phyloP scores from a whole-genome alignment of 2,329 filamentous ascomycete genomes.

The Venturia asperata region DNA sequence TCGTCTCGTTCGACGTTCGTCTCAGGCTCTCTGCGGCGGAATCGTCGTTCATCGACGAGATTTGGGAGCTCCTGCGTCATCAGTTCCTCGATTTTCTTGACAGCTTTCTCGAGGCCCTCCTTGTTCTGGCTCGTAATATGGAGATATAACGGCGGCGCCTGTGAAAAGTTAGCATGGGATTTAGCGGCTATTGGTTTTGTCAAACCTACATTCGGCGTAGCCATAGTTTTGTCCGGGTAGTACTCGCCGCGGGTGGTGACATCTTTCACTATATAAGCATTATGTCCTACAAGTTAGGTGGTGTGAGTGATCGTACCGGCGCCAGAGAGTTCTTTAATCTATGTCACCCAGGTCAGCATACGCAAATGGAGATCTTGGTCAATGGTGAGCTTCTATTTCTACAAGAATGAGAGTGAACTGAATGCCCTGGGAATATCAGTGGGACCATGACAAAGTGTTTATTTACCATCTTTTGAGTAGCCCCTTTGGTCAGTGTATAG shows the following conservation, averaged over 20 bases:
- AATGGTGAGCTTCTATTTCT: constrained; percentile 40
- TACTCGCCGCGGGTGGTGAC: constrained; percentile 96
- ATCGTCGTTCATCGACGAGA: constrained; percentile 87
- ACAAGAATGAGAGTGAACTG: constrained; percentile 23
- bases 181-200: background rate
- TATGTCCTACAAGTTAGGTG: constrained; percentile 31
- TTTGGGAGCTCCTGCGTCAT: constrained; percentile 96
- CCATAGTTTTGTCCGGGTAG: constrained; percentile 96
- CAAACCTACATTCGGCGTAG: constrained; percentile 73
- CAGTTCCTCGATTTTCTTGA: constrained; percentile 83
- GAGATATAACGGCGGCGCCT: constrained; percentile 91
- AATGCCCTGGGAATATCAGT: constrained; percentile 50
- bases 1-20: constrained; percentile 75
- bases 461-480: constrained; percentile 99
- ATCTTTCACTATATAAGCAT: constrained; percentile 59
- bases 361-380: constrained; percentile 60
- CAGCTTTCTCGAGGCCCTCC: constrained; percentile 80
- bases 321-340: constrained; percentile 99
- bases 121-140: constrained; percentile 92
- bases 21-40: constrained; percentile 74
- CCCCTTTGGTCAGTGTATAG: constrained; percentile 93
- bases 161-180: constrained; percentile 15
- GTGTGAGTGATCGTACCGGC: constrained; percentile 85
- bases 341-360: constrained; percentile 93
- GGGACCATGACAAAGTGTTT: constrained; percentile 52